Evolutionary conservation across 1,284 basidiomycete genomes (phyloP), one percentile per base, ranked within the genome.

Genomic region (Cryptococcus depauperatus): DNA sequence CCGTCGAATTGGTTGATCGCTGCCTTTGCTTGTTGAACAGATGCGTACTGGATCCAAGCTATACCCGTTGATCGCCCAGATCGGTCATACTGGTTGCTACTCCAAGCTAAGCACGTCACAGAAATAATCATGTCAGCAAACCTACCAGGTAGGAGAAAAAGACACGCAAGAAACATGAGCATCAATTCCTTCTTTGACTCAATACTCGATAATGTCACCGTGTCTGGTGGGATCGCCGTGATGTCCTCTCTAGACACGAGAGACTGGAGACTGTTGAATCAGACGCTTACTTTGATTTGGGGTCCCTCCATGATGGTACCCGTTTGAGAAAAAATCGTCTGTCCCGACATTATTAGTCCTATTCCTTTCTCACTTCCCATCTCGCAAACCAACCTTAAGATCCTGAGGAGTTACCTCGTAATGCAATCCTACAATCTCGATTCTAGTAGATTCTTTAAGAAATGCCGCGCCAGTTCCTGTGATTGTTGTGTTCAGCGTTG

Each of bases 371-470:
- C n/a, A n/a, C n/a, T n/a, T n/a, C n/a, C 8, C 2, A 11, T 21
- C 18, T 11, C n/a, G 13, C 41, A 11, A n/a, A 74, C 85, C 61
- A 58, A 93, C 90, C 75, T 79, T 82, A 46, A 93, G 77, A 72
- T 96, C 91, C 73, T 81, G 82, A 62, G 84, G 77, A 48, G 83
- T 86, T 41, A 97, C 82, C 61, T 96, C 91, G 61, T 95, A 97
- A 72, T 97, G 92, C 59, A 97, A 62, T 69, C 90, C 90, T 53
- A 84, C 82, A 55, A 96, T 82, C 56, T 84, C 70, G 55, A 96
- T 79, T 62, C 81, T 81, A 47, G 76, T 78, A 63, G 78, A 80
- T 41, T 73, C 55, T 54, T 59, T 44, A 64, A 60, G 68, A 41
- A 62, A 64, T 9, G 47, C 55, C n/a, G 51, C 52, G n/a, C 55